Evolutionary conservation across 139 green algal species (phyloP).

Genomic region (Yamagishiella unicocca): DNA sequence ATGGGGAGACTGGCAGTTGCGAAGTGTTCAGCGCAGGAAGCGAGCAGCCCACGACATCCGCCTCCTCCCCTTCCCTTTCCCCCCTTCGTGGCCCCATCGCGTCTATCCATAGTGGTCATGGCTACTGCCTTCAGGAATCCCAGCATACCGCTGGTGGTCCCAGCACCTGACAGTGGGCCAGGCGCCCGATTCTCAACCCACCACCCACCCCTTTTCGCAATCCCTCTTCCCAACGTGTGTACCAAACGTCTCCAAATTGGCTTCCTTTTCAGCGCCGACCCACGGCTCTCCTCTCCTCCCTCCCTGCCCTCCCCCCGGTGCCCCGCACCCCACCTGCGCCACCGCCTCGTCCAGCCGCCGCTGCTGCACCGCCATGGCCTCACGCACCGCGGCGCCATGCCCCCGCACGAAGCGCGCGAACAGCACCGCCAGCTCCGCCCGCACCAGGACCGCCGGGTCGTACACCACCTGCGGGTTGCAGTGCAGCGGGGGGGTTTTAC

Average conservation of each 20-base stretch:
- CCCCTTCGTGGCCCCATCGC: not conserved
- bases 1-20: not conserved
- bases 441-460: conserved; percentile 79
- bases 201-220: not conserved
- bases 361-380: conserved; percentile 53
- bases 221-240: not conserved
- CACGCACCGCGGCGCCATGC: conserved; percentile 66
- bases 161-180: not conserved
- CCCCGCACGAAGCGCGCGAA: conserved; percentile 79
- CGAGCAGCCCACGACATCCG: too few species aligned
- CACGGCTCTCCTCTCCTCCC: too few species aligned
- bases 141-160: too few species aligned
- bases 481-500: not conserved
- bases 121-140: too few species aligned
- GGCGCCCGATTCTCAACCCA: not conserved
- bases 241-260: not conserved
- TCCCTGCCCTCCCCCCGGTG: not conserved
- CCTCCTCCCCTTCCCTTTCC: not conserved
- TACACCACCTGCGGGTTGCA: conserved; percentile 66
- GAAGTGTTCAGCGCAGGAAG: too few species aligned
- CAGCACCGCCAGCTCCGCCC: conserved; percentile 82
- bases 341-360: conserved; percentile 45
- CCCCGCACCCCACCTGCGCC: conserved; percentile 5
- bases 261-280: too few species aligned
- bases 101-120: not conserved